Base-by-base conservation (phyloP, 306 rosid species). In the Arachis hypogaea region DNA sequence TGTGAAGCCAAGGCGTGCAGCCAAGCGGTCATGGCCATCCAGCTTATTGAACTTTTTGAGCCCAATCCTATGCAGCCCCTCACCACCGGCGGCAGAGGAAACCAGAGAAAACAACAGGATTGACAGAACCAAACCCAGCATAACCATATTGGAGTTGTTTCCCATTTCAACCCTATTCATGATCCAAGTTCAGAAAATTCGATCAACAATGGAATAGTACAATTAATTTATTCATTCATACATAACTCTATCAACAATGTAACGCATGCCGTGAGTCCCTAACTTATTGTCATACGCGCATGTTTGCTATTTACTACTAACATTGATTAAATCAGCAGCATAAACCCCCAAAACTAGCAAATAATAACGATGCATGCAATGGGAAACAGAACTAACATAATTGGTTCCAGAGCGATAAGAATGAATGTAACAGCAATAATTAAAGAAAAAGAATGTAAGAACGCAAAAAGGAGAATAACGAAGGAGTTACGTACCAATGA, bases 1-100 rank as follows among this genome's bases (percentile, higher is more conserved):
- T 67, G 61, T 81, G 55, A 81, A 74, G 46, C 83, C 93, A 9
- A 77, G 52, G 59, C 55, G 75, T 6, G 82, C 59, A 45, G 87
- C 82, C n/a, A 82, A 63, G 67, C 82, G 61, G 36, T 75, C 52
- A 30, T 84, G 77, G 3, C 72, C 29, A 40, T 85, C 93, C 68
- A 66, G 11, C 60, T 82, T 33, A 33, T 33, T 85, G 50, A 82
- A 61, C 83, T 83, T 94, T 58, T 83, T 94, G 83, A 94, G 75
- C 44, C 93, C 95, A 75, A 94, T 85, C 79, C 97, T 88, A 1
- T 78, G 72, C 72, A 94, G 52, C 49, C 93, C 93, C 28, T 83
- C 87, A 5, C 22, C 58, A 52, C 28, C 58, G 40, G 72, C 85
- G 66, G 81, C 78, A 0, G 77, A 82, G 9, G 77, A 82, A 9